Base-by-base conservation (phyloP, 345 rosid species). In the Salix viminalis region DNA sequence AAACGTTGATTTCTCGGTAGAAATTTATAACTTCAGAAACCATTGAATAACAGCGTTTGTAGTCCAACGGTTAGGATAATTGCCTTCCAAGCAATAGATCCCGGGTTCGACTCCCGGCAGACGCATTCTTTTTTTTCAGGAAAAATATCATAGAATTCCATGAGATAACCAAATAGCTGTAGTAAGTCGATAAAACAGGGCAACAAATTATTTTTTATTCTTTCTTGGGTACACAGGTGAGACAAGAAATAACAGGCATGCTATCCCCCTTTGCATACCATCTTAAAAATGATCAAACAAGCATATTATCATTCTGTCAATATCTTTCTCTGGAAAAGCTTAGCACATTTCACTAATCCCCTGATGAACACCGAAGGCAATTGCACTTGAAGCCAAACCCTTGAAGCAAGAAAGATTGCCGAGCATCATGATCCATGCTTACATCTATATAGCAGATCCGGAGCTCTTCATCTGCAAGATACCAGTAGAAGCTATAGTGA, bases 61-160 rank as follows among this genome's bases (percentile, higher is more conserved):
- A 89, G 96, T 91, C 91, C 97, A 89, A 90, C 88, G 93, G 93
- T 89, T 86, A 90, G 91, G 97, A 92, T 89, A 89, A 86, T 90
- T 90, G 91, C 90, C 97, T 91, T 88, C 93, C 90, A 89, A 89
- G 82, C 74, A 90, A 89, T 92, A 92, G 92, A 89, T n/a, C 89
- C 92, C 90, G 89, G 92, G 90, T 88, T 89, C 91, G 91, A 88
- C 91, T 89, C 89, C 91, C 89, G 96, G 91, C 88, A 87, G 71
- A 91, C 90, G 88, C 93, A 89, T 0, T 41, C 12, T 41, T 2
- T 41, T 41, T 41, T 41, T 10, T 10, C 5, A 13, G 1, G 50
- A 44, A 13, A 44, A 44, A 13, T 1, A 13, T 1, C 16, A 13
- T 0, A 44, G 16, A 13, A 44, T 44, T 13, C 50, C 50, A 3